These are phyloP conservation scores for Canavalia ensiformis DNA, from an alignment of 306 rosid genomes.

Conservation along the genomic window DNA sequence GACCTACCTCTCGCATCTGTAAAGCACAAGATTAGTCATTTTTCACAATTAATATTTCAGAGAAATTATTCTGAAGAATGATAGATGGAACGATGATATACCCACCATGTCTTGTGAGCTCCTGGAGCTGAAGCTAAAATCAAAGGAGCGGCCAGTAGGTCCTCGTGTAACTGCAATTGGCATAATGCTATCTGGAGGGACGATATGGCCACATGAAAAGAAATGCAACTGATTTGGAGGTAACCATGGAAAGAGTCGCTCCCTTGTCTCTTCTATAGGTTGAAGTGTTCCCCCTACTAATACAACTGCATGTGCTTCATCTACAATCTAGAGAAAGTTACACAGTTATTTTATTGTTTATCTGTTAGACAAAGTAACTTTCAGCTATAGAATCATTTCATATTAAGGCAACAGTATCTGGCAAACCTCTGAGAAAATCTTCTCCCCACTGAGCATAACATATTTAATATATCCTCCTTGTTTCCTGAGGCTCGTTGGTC, in stretches of 20 bases:
- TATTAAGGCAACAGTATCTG: slow-evolving; percentile 40
- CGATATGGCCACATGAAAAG: slow-evolving; percentile 91
- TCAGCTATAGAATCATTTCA: slow-evolving; percentile 14
- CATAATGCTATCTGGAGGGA: slow-evolving; percentile 86
- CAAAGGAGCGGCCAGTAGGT: slow-evolving; percentile 83
- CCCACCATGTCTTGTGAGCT: slow-evolving; percentile 70
- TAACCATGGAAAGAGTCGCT: slow-evolving; percentile 86
- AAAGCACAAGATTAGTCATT: slow-evolving; percentile 49
- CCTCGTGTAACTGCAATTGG: slow-evolving; percentile 89
- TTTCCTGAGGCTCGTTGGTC: slow-evolving; percentile 54
- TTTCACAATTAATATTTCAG: slow-evolving; percentile 22
- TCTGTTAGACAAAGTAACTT: slow-evolving; percentile 21
- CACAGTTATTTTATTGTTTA: slow-evolving; percentile 41
- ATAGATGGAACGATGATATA: slow-evolving; percentile 36
- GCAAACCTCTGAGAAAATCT: slow-evolving; percentile 91
- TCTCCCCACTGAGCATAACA: slow-evolving; percentile 93
- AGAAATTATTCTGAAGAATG: slow-evolving; percentile 27
- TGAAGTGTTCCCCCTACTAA: slow-evolving; percentile 95
- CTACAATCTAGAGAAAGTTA: slow-evolving; percentile 70
- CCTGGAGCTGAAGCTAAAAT: slow-evolving; percentile 88
- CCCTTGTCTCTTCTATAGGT: slow-evolving; percentile 94
- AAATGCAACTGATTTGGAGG: slow-evolving; percentile 71
- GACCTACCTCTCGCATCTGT: slow-evolving; percentile 88
- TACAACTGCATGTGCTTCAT: slow-evolving; percentile 87
- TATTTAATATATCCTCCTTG: slow-evolving; percentile 80